phyloP scores from a whole-genome alignment of 331 rosid species.

The Rosa hybrid region DNA sequence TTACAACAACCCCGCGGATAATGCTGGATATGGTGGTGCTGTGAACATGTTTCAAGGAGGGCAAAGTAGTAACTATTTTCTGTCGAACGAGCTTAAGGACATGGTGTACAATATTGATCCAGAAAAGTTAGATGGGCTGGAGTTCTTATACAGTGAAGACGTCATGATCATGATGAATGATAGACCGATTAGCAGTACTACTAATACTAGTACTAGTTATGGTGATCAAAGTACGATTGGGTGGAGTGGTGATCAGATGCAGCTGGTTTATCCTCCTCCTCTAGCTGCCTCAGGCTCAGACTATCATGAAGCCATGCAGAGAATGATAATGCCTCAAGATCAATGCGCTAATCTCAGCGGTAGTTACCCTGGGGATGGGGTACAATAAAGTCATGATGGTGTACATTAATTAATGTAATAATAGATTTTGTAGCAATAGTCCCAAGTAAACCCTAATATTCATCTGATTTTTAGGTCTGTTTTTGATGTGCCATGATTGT shows the following conservation, averaged over 20 bases:
- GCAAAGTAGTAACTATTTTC: constrained; percentile 23
- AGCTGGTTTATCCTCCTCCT: constrained; percentile 35
- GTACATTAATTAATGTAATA: background rate
- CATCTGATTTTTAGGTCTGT: background rate
- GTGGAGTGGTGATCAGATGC: constrained; percentile 42
- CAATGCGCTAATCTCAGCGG: constrained; percentile 6
- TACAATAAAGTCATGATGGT: background rate
- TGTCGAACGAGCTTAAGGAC: constrained; percentile 37
- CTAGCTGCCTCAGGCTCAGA: constrained; percentile 25
- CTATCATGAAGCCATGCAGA: constrained; percentile 28
- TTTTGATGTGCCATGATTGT: background rate
- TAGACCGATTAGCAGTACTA: constrained; percentile 23
- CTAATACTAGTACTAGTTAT: constrained; percentile 11
- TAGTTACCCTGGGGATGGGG: constrained; percentile 9
- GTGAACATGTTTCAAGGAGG: constrained; percentile 49
- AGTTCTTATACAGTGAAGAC: constrained; percentile 47
- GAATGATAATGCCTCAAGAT: constrained; percentile 10
- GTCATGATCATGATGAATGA: constrained; percentile 3
- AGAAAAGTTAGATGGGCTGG: constrained; percentile 53
- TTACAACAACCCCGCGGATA: constrained; percentile 18
- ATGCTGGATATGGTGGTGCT: background rate
- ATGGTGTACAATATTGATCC: constrained; percentile 34
- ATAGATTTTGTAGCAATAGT: constrained; percentile 7
- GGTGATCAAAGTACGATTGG: constrained; percentile 21
- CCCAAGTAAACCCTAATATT: constrained; percentile 7